Percentiles rank a stretch among this genome's conserved stretches.
Evolutionary conservation across 371 early-diverging fungal species (phyloP).

Genomic region (Zancudomyces culisetae): DNA sequence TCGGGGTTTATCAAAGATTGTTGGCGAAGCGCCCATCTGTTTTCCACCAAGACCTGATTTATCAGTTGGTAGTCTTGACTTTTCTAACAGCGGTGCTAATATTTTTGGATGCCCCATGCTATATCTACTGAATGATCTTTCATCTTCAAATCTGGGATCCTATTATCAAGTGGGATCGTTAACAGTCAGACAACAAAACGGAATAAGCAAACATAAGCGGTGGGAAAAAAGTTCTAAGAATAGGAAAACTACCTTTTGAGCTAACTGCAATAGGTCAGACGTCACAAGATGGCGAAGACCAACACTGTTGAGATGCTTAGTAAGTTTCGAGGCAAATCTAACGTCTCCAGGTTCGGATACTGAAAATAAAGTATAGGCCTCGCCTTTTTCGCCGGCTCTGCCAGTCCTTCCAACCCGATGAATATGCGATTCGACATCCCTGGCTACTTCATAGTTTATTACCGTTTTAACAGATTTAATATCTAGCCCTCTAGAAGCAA

Average conservation of each 20-base stretch:
- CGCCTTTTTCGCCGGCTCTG: constrained; percentile 92
- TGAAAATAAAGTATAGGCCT: constrained; percentile 87
- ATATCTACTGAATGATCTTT: background rate
- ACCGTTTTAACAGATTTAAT: constrained; percentile 91
- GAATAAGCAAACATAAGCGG: background rate
- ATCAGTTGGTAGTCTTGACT: constrained; percentile 2
- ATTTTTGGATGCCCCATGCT: background rate
- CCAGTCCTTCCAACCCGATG: constrained; percentile 99
- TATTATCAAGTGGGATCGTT: background rate
- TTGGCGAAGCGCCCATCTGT: too few species aligned
- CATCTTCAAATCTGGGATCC: background rate
- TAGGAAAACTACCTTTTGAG: background rate
- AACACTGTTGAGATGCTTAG: background rate
- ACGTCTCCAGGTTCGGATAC: too few species aligned
- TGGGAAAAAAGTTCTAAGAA: background rate
- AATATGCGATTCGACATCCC: constrained; percentile 95
- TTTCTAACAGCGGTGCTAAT: background rate
- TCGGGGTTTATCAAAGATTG: too few species aligned
- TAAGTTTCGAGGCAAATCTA: background rate
- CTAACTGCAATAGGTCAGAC: background rate
- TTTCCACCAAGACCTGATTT: constrained; percentile 2
- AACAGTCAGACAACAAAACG: background rate
- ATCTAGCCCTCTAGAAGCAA: constrained; percentile 92
- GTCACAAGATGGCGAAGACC: background rate
- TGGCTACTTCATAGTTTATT: constrained; percentile 96